Base-by-base conservation (phyloP, 495 filamentous ascomycete species). In the Xylaria telfairii region DNA sequence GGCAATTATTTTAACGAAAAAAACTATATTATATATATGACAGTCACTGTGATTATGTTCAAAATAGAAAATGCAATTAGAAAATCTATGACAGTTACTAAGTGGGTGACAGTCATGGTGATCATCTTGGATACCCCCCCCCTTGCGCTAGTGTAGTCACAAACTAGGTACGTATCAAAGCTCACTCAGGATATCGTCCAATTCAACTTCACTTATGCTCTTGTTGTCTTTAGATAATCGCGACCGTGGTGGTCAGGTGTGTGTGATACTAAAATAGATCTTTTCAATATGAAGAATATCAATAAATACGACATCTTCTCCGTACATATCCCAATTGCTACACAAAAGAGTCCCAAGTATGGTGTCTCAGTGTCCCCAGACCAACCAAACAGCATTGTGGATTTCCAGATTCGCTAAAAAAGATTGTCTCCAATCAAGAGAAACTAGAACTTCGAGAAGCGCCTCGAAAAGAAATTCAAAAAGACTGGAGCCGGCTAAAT, bases 341-440 rank as follows among this genome's bases (percentile, higher is more conserved):
- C n/a, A 15, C 3, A 7, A 24, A 61, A 15, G 34, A 12, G 37
- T 39, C n/a, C 8, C 12, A 9, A 42, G 21, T 41, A 24, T 41
- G 37, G n/a, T 8, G 59, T 10, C 21, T 9, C 17, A 21, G 15
- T 28, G 24, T 54, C 12, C 15, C 30, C 26, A 54, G 51, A 59
- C 30, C 17, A 21, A 10, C 32, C 17, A 37, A 34, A 12, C n/a
- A 32, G n/a, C 21, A 28, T 34, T n/a, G 59, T 62, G 37, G 59
- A 62, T 62, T 62, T 61, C 42, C 37, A 42, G 15, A 64, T n/a
- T 64, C 41, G 4, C 61, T 64, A 64, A 47, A 47, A 46, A 30
- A 46, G 26, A n/a, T n/a, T n/a, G 15, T 62, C n/a, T 7, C 59
- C 59, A 24, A 26, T 17, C 12, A 12, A 28, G 41, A 46, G 47